A percentile compares a stretch with the other conserved stretches of the same genome.
Conservation (phyloP, 1,139 yeast species). For the Magnusiomyces suaveolens region DNA sequence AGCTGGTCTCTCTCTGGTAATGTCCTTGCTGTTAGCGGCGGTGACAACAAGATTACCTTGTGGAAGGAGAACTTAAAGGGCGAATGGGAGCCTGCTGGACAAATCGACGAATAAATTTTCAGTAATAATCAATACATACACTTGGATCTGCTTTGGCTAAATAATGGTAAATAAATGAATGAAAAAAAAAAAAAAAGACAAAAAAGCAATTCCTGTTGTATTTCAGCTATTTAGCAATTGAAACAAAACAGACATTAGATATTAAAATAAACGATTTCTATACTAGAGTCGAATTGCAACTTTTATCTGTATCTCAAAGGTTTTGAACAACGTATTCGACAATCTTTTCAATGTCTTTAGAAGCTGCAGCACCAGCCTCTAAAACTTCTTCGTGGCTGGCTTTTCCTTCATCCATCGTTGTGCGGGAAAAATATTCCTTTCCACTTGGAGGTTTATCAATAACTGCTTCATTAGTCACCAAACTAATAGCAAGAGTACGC, state of each 20-base stretch:
- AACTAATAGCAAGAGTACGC: conserved; percentile 70
- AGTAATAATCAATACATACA: too few species aligned
- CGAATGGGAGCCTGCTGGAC: conserved; percentile 94
- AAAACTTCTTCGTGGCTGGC: conserved; percentile 88
- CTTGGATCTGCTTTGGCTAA: too few species aligned
- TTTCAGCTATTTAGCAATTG: too few species aligned
- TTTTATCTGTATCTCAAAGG: conserved; percentile 15
- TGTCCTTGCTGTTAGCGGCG: conserved; percentile 89
- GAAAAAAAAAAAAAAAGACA: too few species aligned
- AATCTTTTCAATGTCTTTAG: conserved; percentile 64
- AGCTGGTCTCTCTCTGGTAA: conserved; percentile 96
- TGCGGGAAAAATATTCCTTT: conserved; percentile 36
- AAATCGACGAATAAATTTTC: conserved; percentile 57
- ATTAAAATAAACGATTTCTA: too few species aligned
- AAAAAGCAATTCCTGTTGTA: too few species aligned
- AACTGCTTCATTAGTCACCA: conserved; percentile 79
- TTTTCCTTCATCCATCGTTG: conserved; percentile 45
- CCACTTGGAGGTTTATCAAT: conserved; percentile 70
- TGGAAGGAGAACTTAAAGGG: conserved; percentile 96
- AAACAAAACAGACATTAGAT: too few species aligned
- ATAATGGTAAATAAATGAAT: too few species aligned
- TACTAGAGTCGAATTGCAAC: too few species aligned
- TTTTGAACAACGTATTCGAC: conserved; percentile 54
- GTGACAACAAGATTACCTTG: conserved; percentile 88
- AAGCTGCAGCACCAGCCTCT: conserved; percentile 71